Base-by-base conservation (phyloP, 768 basidiomycete genomes). In the Lactifluus echinatus region DNA sequence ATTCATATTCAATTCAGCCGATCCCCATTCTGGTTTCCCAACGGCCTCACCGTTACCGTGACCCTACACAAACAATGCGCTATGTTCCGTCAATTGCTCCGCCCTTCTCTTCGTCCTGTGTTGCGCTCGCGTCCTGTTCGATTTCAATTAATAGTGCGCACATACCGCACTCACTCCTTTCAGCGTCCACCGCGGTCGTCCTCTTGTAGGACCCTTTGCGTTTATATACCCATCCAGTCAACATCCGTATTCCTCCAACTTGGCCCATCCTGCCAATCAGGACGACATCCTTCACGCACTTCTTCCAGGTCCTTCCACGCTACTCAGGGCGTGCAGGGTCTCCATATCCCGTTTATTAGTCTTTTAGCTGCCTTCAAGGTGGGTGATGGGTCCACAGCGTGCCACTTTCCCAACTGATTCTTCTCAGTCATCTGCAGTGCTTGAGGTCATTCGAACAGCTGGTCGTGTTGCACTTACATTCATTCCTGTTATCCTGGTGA, bases 401-500 rank as follows among this genome's bases (percentile, higher is more conserved):
- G 24, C 21, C 21, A 33, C 37, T 60, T 60, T 45, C 63, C 34
- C 19, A 29, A 28, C 57, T 39, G 34, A 26, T 15, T 12, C 26
- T 4, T 33, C 19, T 17, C 61, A 93, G 90, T 77, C 85, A 1
- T 89, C 89, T 4, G 78, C 82, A n/a, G 78, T 84, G 0, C 73
- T 93, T 49, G 83, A 86, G 65, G 40, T 85, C n/a, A 80, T 82
- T 15, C 79, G 84, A 47, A 88, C 83, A 8, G 79, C 81, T 42
- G 83, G 77, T 43, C 80, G 90, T 56, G 75, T 93, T 50, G 83
- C 81, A 0, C 74, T 93, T 31, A 90, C 88, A 0, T 81, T 93
- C 60, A 72, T 89, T 12, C 90, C 90, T 23, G 67, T 88, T 31
- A 66, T 89, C 57, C 68, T 87, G 51, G 60, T 89, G 37, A 81